Conservation (phyloP, 306 rosid species). For the Myrica gale region DNA sequence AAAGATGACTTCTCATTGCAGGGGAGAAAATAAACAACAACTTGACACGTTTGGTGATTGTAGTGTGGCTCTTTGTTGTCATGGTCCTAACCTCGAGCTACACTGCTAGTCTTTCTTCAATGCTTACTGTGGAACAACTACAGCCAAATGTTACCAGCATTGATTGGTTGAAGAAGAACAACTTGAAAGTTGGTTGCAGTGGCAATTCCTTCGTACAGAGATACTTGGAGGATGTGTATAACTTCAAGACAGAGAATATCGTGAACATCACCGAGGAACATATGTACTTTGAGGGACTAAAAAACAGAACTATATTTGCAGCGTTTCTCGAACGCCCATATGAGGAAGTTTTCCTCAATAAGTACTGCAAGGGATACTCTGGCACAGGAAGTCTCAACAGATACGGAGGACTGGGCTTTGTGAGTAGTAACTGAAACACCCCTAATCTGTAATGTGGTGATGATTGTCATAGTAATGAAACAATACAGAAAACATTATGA, state of each 20-base stretch:
- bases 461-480: too few species aligned
- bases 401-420: slow-evolving; percentile 70
- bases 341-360: slow-evolving; percentile 47
- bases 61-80: slow-evolving; percentile 53
- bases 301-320: slow-evolving; percentile 36
- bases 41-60: slow-evolving; percentile 46
- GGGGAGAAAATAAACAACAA: slow-evolving; percentile 46
- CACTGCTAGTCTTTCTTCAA: slow-evolving; percentile 62
- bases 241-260: slow-evolving; percentile 3
- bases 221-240: slow-evolving; percentile 27
- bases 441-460: too few species aligned
- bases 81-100: slow-evolving; percentile 60
- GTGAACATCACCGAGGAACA: slow-evolving; percentile 13
- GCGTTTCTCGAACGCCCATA: slow-evolving; percentile 57
- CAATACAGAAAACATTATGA: too few species aligned
- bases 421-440: slow-evolving; percentile 26
- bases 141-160: slow-evolving; percentile 31
- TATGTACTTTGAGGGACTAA: slow-evolving; percentile 24
- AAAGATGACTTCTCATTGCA: slow-evolving; percentile 21
- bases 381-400: slow-evolving; percentile 30
- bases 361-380: slow-evolving; percentile 44
- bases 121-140: slow-evolving; percentile 47
- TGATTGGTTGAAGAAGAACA: slow-evolving; percentile 38
- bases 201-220: slow-evolving; percentile 20
- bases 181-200: slow-evolving; percentile 30